Base-by-base conservation (phyloP, 352 stramenopile species). In the Pythium dissimile region DNA sequence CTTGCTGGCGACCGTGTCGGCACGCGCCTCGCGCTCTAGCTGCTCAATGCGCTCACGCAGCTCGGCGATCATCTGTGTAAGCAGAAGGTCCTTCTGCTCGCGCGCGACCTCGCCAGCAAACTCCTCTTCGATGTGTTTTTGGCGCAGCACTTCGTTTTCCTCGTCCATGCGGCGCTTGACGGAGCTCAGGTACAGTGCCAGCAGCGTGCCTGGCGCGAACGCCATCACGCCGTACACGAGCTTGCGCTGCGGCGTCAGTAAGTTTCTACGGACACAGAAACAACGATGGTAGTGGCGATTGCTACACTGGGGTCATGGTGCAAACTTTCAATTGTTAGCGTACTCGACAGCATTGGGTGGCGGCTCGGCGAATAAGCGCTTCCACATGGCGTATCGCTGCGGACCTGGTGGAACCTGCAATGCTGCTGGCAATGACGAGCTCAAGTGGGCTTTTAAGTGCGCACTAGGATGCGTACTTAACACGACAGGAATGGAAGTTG, bases 351-450 rank as follows among this genome's bases (percentile, higher is more conserved):
- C 79, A 59, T 76, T 68, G n/a, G 73, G 67, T 51, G 83, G 80
- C 35, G 80, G 75, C 54, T 88, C 71, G 45, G 67, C 71, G 59
- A 92, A 88, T 66, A 92, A 78, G 69, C 86, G 76, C 73, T 90
- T 88, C 49, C 80, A 77, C 59, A 75, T 74, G 20, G 52, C 23
- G 32, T 32, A 39, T 63, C 37, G 45, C 56, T 1, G 21, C 31
- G 10, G 6, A n/a, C 15, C 7, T 26, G 16, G 18, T n/a, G 13
- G 34, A 44, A n/a, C 3, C 11, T 32, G n/a, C 15, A 38, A 38
- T 20, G 26, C 20, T 27, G 30, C 27, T 11, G 16, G 11, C 41
- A 48, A 27, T 55, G 35, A 50, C 47, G 32, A 28, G 20, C 2
- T n/a, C 5, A 26, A 7, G 15, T 35, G 21, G 6, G 15, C 28